Conservation (phyloP, 345 rosid species). For the Turritis glabra region DNA sequence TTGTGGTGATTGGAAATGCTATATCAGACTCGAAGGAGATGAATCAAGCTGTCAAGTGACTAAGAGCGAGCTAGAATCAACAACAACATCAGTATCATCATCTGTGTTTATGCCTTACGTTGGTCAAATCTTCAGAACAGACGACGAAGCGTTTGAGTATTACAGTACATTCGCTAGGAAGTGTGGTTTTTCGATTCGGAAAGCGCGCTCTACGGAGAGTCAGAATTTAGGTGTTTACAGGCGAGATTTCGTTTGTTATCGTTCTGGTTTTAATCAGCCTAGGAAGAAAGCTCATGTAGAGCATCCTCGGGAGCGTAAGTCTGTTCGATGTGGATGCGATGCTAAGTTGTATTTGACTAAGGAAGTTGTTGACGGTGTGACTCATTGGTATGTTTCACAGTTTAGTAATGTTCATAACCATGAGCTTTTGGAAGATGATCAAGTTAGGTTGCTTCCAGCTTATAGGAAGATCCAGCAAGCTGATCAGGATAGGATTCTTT, state of each 20-base stretch:
- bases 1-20: slow-evolving; percentile 97
- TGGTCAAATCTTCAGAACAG: slow-evolving; percentile 79
- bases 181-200: slow-evolving; percentile 85
- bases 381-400: slow-evolving; percentile 88
- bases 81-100: slow-evolving; percentile 43
- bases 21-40: slow-evolving; percentile 63
- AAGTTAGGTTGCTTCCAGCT: slow-evolving; percentile 91
- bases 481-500: slow-evolving; percentile 85
- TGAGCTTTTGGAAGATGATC: slow-evolving; percentile 89
- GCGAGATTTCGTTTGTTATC: slow-evolving; percentile 92
- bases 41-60: slow-evolving; percentile 49
- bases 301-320: slow-evolving; percentile 92
- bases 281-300: slow-evolving; percentile 87
- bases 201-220: slow-evolving; percentile 90
- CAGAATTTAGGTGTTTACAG: slow-evolving; percentile 83
- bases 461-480: slow-evolving; percentile 85
- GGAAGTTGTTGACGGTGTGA: slow-evolving; percentile 60
- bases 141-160: slow-evolving; percentile 84
- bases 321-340: slow-evolving; percentile 94
- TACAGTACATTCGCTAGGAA: slow-evolving; percentile 82
- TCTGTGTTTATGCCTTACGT: slow-evolving; percentile 74
- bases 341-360: slow-evolving; percentile 82
- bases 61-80: slow-evolving; percentile 49
- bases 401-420: slow-evolving; percentile 96
- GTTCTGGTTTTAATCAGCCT: slow-evolving; percentile 93